Evolutionary conservation across 148 eudicot species (phyloP), one percentile per base, ranked within the genome.

Genomic region (Dysphania ambrosioides): DNA sequence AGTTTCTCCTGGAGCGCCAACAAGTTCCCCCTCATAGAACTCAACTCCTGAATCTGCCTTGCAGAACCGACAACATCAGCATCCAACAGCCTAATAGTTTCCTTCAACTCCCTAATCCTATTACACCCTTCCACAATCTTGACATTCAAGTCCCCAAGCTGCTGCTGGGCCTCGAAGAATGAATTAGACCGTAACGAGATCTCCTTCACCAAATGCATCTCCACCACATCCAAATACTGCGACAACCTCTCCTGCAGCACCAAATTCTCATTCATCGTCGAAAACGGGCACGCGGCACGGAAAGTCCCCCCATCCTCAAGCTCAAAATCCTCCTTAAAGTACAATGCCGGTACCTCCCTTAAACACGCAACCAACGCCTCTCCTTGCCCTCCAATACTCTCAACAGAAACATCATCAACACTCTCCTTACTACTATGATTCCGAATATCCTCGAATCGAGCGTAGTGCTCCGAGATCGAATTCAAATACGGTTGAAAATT

Each of bases 181-280:
- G 97, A 91, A 62, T 79, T 87, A 12, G 98, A 91, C 34, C 98
- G 77, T 78, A 94, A 12, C 8, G 98, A 91, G 24, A 94, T 94
- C 86, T 94, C 98, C 89, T 82, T 94, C 73, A 94, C 98, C 85
- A 94, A 87, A 77, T 94, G 98, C 83, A 94, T 47, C 75, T 94
- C 98, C 70, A 94, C 98, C 49, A 90, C 95, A 68, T 94, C 98
- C 81, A 94, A 77, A 62, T 94, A 91, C 81, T 90, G 93, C 11
- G 96, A 90, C 66, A 94, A 76, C 78, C 84, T 85, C 90, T 94
- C 96, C 70, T 90, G 97, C 53, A 91, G 72, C 41, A 77, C 82
- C 59, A 85, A 23, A 77, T 94, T 94, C 78, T 91, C 93, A 13
- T 80, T 47, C 60, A 78, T 66, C 0, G 83, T 88, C n/a, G 89